Evolutionary conservation across 2,329 filamentous ascomycete genomes (phyloP).

Genomic region (Didymosphaeria variabile): DNA sequence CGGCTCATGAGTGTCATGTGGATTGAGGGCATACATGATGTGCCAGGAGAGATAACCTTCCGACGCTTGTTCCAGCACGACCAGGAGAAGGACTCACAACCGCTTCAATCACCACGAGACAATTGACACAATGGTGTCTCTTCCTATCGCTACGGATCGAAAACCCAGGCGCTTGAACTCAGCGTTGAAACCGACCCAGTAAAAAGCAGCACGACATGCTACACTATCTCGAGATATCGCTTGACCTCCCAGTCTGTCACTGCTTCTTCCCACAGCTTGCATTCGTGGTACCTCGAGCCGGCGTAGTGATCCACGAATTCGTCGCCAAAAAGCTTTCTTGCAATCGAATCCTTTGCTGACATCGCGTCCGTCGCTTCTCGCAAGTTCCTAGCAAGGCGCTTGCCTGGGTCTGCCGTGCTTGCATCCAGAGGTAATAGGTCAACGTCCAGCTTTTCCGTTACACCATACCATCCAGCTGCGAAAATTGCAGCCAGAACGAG

Average conservation of each 20-base stretch:
- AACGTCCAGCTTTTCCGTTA: slow-evolving; percentile 90
- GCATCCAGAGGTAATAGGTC: slow-evolving; percentile 82
- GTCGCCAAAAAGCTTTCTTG: slow-evolving; percentile 92
- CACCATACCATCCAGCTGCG: slow-evolving; percentile 86
- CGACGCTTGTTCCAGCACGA: background rate
- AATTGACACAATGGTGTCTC: background rate
- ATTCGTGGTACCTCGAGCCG: slow-evolving; percentile 90
- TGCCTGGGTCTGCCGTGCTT: slow-evolving; percentile 72
- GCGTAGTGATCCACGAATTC: slow-evolving; percentile 96
- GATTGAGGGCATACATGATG: slow-evolving; percentile 10
- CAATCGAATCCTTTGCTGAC: slow-evolving; percentile 79
- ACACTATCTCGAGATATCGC: slow-evolving; percentile 49
- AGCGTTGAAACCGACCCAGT: no score
- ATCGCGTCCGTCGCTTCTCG: slow-evolving; percentile 86
- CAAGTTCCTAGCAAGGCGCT: slow-evolving; percentile 76
- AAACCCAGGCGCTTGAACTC: no score
- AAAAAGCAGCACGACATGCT: background rate
- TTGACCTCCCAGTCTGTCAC: slow-evolving; percentile 90
- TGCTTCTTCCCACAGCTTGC: slow-evolving; percentile 90
- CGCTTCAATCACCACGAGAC: background rate
- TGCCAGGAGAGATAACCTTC: background rate
- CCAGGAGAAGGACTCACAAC: slow-evolving; percentile 3
- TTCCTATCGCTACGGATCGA: background rate
- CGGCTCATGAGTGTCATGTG: slow-evolving; percentile 1
- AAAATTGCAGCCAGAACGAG: slow-evolving; percentile 87